Percentiles rank a stretch among this genome's conserved stretches.
These are phyloP conservation scores for Podospora tetraspora DNA, from an alignment of 495 filamentous ascomycete species.

Conservation along the genomic window DNA sequence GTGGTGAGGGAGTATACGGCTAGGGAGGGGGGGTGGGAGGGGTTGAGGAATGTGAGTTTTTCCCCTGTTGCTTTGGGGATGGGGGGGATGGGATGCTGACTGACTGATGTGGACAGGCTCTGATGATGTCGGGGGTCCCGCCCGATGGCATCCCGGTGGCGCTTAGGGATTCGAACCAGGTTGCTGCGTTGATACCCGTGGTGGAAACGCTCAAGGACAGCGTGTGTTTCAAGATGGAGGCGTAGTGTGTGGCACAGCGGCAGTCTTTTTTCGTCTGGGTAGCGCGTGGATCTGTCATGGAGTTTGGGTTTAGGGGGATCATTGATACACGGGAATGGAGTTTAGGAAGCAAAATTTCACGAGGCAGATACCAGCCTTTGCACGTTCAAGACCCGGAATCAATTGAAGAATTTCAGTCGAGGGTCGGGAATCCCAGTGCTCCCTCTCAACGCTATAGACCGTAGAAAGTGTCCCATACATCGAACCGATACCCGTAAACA, in stretches of 20 bases:
- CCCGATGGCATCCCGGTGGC: constrained; percentile 69
- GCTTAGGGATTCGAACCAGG: constrained; percentile 75
- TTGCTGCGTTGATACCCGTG: constrained; percentile 67
- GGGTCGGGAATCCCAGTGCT: neutral
- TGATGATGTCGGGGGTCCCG: constrained; percentile 55
- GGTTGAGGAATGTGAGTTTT: constrained; percentile 71
- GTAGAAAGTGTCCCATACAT: neutral
- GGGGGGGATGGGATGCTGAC: constrained; percentile 3
- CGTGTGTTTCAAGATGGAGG: constrained; percentile 28
- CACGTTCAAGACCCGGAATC: neutral
- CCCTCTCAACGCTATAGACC: neutral
- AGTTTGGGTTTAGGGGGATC: neutral
- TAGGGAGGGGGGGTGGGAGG: constrained; percentile 71
- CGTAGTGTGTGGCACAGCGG: neutral
- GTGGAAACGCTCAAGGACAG: constrained; percentile 53
- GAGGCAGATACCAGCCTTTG: neutral
- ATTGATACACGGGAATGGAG: neutral
- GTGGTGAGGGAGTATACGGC: constrained; percentile 85
- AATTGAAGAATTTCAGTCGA: neutral
- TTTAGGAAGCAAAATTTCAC: neutral
- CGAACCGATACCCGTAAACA: neutral
- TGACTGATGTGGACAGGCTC: constrained; percentile 44
- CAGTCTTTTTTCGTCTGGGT: neutral
- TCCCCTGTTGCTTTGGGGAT: too few relatives aligned
- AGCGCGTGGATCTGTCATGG: neutral